These are phyloP conservation scores for Gossypium australe DNA, from an alignment of 345 rosid species.

Conservation along the genomic window DNA sequence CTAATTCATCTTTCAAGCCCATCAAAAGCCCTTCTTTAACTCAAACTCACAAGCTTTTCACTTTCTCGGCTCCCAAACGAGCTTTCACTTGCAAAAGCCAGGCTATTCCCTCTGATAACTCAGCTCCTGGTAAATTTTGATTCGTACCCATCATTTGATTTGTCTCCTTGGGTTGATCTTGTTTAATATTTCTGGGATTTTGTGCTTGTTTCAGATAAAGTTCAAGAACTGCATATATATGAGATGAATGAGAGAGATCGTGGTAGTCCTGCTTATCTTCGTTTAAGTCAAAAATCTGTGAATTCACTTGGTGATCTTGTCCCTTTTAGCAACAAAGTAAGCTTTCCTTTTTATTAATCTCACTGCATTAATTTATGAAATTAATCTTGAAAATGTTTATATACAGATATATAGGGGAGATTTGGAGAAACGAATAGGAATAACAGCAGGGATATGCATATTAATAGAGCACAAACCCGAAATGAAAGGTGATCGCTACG, in stretches of 20 bases:
- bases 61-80: conserved; percentile 15
- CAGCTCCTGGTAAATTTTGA: conserved; percentile 27
- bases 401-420: conserved; percentile 40
- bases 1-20: conserved; percentile 9
- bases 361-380: not conserved
- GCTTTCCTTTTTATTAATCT: not conserved
- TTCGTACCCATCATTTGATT: not conserved
- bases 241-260: conserved; percentile 55
- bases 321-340: conserved; percentile 43
- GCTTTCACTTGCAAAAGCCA: conserved; percentile 49
- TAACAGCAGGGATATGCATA: conserved; percentile 73
- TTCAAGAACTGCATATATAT: conserved; percentile 44
- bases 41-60: conserved; percentile 4
- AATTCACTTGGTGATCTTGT: conserved; percentile 47
- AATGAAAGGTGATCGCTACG: conserved; percentile 69
- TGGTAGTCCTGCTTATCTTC: conserved; percentile 43
- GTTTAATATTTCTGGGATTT: not conserved
- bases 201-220: conserved; percentile 16
- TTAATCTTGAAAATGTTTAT: not conserved
- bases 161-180: not conserved
- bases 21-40: conserved; percentile 15
- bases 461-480: conserved; percentile 64
- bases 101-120: conserved; percentile 26
- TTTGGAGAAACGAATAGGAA: conserved; percentile 64
- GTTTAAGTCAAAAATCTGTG: conserved; percentile 32